Percentiles rank a stretch among this genome's conserved stretches.
phyloP scores from a whole-genome alignment of 371 early-diverging fungal species.

The Mortierella sp. region DNA sequence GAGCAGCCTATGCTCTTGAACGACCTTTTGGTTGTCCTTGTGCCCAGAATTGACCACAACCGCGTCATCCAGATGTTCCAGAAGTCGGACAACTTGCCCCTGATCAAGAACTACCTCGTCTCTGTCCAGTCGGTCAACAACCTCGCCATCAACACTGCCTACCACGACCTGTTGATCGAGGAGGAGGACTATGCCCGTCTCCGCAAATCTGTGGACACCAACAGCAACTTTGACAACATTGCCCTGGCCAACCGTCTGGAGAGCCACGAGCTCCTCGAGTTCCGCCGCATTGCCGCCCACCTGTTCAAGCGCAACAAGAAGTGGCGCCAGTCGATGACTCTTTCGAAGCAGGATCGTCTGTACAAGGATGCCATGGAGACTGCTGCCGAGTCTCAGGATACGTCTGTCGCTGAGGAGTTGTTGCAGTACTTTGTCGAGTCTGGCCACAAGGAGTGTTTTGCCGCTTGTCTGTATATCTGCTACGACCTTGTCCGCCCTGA shows the following conservation, averaged over 20 bases:
- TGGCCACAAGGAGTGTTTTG: conserved; percentile 92
- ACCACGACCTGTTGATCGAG: conserved; percentile 96
- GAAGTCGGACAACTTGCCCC: conserved; percentile 95
- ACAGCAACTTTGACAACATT: conserved; percentile 93
- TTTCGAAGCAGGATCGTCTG: conserved; percentile 96
- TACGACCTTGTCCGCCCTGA: conserved; percentile 96
- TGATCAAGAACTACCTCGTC: conserved; percentile 95
- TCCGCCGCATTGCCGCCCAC: conserved; percentile 97
- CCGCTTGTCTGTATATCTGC: conserved; percentile 92
- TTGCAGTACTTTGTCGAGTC: conserved; percentile 94
- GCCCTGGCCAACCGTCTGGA: conserved; percentile 93
- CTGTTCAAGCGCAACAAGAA: conserved; percentile 95
- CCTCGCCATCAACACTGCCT: conserved; percentile 93
- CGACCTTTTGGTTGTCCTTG: conserved; percentile 90
- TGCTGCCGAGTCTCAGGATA: conserved; percentile 88
- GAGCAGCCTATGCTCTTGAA: conserved; percentile 95
- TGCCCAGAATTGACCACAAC: conserved; percentile 94
- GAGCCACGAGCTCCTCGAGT: conserved; percentile 96
- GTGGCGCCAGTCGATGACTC: conserved; percentile 94
- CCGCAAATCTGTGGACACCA: conserved; percentile 92
- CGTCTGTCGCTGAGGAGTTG: conserved; percentile 94
- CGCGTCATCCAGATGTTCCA: conserved; percentile 96
- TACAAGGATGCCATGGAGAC: conserved; percentile 99
- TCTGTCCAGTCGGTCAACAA: conserved; percentile 94
- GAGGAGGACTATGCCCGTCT: conserved; percentile 95